These are phyloP conservation scores for Candida khao-thaluensis DNA, from an alignment of 805 yeast species.

Conservation along the genomic window DNA sequence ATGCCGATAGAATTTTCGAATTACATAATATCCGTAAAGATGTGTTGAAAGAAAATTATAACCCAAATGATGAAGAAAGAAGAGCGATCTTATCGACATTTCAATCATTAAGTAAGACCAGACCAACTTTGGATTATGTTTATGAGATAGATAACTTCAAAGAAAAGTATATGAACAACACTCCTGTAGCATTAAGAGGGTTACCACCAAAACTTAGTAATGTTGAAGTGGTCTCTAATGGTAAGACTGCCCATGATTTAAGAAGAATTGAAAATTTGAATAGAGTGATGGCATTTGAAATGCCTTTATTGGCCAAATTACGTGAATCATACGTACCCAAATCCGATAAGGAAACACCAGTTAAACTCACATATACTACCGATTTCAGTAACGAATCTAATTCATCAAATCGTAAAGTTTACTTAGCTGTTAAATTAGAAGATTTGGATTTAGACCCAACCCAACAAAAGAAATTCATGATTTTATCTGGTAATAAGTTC, in stretches of 20 bases:
- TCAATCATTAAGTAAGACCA: conserved; percentile 25
- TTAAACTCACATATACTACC: conserved; percentile 63
- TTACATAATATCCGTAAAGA: conserved; percentile 60
- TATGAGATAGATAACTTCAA: conserved; percentile 44
- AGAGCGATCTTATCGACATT: conserved; percentile 42
- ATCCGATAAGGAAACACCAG: conserved; percentile 45
- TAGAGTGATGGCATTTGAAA: conserved; percentile 86
- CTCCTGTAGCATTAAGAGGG: conserved; percentile 35
- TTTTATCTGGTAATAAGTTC: conserved; percentile 77
- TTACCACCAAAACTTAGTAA: conserved; percentile 39
- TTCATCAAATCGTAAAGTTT: conserved; percentile 64
- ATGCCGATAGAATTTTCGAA: conserved; percentile 59
- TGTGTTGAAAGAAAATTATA: conserved; percentile 40
- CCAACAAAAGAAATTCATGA: conserved; percentile 70
- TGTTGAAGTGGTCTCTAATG: conserved; percentile 33
- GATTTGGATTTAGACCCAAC: conserved; percentile 52
- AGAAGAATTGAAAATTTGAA: conserved; percentile 74
- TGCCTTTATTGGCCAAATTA: conserved; percentile 78
- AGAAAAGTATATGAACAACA: conserved; percentile 42
- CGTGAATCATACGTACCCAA: conserved; percentile 65
- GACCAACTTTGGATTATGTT: conserved; percentile 37
- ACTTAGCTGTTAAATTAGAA: conserved; percentile 50
- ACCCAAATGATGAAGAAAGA: conserved; percentile 63
- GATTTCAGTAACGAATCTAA: conserved; percentile 77
- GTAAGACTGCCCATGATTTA: conserved; percentile 45